These are phyloP conservation scores for Nakaseomyces nivariensis DNA, from an alignment of 1,139 yeast species.

Conservation along the genomic window DNA sequence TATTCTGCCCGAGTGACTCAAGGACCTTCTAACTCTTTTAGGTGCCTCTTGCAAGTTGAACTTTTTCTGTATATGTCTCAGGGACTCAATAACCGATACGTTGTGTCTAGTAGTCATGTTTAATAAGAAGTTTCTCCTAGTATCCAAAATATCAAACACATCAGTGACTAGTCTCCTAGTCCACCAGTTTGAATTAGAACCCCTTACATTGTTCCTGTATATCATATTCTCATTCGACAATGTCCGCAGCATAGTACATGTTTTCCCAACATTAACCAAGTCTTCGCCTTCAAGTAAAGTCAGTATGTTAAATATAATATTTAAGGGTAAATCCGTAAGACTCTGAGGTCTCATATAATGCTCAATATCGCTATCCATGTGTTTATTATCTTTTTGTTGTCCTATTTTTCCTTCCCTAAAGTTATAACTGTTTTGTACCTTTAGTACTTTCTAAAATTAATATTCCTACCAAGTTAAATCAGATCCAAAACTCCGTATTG, in stretches of 20 bases:
- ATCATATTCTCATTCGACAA: conserved; percentile 20
- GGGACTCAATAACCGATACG: conserved; percentile 13
- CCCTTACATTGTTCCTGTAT: conserved; percentile 11
- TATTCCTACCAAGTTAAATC: no score
- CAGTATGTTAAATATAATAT: conserved; percentile 19
- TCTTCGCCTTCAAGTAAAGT: conserved; percentile 19
- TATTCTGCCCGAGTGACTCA: background rate
- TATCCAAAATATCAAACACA: conserved; percentile 15
- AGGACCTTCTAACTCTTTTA: background rate
- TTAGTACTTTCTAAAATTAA: background rate
- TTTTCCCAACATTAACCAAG: conserved; percentile 16
- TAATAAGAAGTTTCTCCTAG: conserved; percentile 10
- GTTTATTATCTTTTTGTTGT: background rate
- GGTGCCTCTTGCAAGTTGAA: conserved; percentile 10
- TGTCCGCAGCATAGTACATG: conserved; percentile 19
- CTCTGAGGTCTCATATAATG: conserved; percentile 1
- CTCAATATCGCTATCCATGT: conserved; percentile 3
- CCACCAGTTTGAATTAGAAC: conserved; percentile 13
- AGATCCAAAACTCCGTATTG: no score
- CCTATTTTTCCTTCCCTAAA: no score
- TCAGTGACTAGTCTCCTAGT: conserved; percentile 15
- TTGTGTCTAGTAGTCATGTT: conserved; percentile 10
- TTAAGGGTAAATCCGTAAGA: conserved; percentile 14
- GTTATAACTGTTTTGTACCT: no score
- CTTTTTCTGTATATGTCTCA: conserved; percentile 12